Evolutionary conservation across 2,329 filamentous ascomycete genomes (phyloP), one percentile per base, ranked within the genome.

Genomic region (Neonectria ditissima): DNA sequence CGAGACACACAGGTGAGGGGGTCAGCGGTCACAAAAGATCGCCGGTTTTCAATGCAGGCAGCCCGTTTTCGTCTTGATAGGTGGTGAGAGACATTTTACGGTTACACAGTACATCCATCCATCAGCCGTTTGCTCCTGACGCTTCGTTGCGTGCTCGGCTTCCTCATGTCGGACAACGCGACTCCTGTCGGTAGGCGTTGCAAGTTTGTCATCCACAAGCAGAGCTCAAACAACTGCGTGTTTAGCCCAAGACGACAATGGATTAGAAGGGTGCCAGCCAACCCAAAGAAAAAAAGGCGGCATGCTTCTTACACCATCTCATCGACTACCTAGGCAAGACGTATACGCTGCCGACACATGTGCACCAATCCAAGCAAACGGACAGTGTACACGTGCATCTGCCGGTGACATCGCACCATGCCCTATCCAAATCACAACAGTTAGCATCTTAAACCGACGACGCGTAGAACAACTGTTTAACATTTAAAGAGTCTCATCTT

Each of bases 401-500:
- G 18, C 32, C 18, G 28, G 28, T 24, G 44, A 11, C n/a, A 6
- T 50, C 11, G 28, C 30, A 13, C 24, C 8, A 28, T 43, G n/a
- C 8, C 39, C 69, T 73, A 32, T 57, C 18, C 30, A 52, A 59
- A 51, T 34, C 16, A 57, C 16, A 52, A n/a, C 13, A 16, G 65
- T 73, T 37, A 73, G 69, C 41, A 62, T 22, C 26, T 43, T 30
- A 41, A 69, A 48, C n/a, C 52, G 18, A 48, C 34, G 43, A 54
- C 18, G 37, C 34, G 59, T 57, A 20, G 34, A 45, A 45, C 44
- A 44, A 44, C 20, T 14, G 34, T 14, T 54, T 55, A 45, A 34
- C 32, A 44, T 18, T 8, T 3, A 13, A 34, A 22, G 30, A 16
- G 30, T 55, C 50, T 65, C 67, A 57, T 65, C 41, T 55, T 66